Evolutionary conservation across 768 basidiomycete species (phyloP), one percentile per base, ranked within the genome.

Genomic region (Phaffia tasmanica): DNA sequence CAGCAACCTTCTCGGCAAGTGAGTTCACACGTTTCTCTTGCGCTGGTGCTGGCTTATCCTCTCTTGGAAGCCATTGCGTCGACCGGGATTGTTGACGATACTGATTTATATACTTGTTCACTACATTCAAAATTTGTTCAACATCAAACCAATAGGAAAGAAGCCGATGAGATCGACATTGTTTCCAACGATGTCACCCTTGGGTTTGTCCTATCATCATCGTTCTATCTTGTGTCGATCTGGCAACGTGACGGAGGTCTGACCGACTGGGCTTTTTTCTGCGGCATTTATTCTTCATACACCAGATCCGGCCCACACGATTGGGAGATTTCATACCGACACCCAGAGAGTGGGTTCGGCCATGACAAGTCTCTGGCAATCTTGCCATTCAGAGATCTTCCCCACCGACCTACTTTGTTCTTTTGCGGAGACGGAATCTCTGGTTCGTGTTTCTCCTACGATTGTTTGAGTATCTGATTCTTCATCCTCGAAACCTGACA

Each of bases 341-440:
- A 69, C 16, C 65, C 57, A 1, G 61, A 63, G 11, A 66, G 62
- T 49, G 64, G 54, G n/a, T 59, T 70, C 47, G 69, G 64, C 7
- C 63, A 67, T 75, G 95, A 99, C 78, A 99, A 99, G 79, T 90
- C 87, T 5, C 86, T 85, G 71, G 90, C 94, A 2, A 97, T 98
- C 72, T 79, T 93, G 47, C 93, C 89, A 0, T 99, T 97, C 78
- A 81, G 84, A 23, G 78, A 80, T 51, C 80, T 93, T 19, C 46
- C 56, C 18, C 75, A 83, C 59, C 83, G 85, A 9, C 94, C 95
- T 1, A 84, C 82, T 1, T 79, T 95, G 11, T 93, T 98, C 79
- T 99, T 95, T 83, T 93, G 95, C 70, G 95, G 95, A 0, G 95
- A 99, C 74, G 95, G 95, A 47, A 94, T 95, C 60, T 93, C 89